Evolutionary conservation across 2,329 filamentous ascomycete genomes (phyloP), one percentile per base, ranked within the genome.

Genomic region (Cercospora berteroae): DNA sequence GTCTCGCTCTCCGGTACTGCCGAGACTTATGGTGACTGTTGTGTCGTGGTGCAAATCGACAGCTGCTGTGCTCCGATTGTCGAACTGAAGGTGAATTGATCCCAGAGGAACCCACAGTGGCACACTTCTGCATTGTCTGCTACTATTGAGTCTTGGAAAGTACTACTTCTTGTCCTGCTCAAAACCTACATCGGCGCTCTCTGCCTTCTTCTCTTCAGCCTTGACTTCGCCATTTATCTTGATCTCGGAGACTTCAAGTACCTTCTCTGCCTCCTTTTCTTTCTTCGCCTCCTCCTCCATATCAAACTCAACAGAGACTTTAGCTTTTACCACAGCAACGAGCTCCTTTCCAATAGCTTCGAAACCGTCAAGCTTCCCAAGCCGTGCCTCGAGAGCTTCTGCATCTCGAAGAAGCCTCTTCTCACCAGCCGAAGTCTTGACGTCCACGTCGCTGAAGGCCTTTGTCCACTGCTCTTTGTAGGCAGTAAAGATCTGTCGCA

Each of bases 321-420:
- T 94, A 12, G 83, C 81, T 66, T 86, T 86, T 64, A 76, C 74
- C 33, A 76, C 69, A 9, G 48, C 74, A 12, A 72, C 13, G 13
- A 76, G 67, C 20, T 75, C 74, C 61, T 66, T 70, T 5, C 91
- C 92, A 2, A 92, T 83, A 4, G 58, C 89, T 9, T 86, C 89
- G 67, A 92, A 92, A 1, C 92, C 93, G 62, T 95, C 90, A 44
- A 97, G 86, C 76, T 92, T 93, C 71, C 87, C 85, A 6, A 97
- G 84, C 71, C 88, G 89, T 1, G 84, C 81, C 59, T 88, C 85
- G 73, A 97, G 90, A 72, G 89, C 87, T 65, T 93, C 88, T 16
- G 92, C 86, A 75, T 97, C 93, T 57, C 86, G 86, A 59, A 92
- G 82, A 83, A 97, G 94, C 91, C 90, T 90, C 74, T 89, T 85